Conservation (phyloP, 2,329 filamentous ascomycete genomes). For the Claviceps spartinae region DNA sequence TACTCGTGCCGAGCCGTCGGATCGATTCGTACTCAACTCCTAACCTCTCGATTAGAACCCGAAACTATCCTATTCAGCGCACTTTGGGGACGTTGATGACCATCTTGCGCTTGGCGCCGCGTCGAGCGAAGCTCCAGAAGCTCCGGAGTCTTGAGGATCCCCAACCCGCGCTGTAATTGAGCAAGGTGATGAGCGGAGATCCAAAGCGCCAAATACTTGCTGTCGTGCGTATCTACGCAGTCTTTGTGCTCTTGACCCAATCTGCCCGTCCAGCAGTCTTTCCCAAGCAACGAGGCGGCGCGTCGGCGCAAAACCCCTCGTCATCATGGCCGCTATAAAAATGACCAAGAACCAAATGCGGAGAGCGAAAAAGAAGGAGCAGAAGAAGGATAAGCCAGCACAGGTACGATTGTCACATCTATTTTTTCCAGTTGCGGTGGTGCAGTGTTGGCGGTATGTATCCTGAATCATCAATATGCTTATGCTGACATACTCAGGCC, state of each 20-base stretch:
- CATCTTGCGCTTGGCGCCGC: background rate
- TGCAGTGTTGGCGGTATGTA: background rate
- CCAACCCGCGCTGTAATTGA: background rate
- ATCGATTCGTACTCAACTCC: background rate
- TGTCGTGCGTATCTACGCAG: constrained; percentile 20
- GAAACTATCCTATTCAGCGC: background rate
- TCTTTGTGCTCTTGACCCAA: constrained; percentile 24
- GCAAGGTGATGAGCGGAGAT: constrained; percentile 21
- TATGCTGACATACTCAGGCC: constrained; percentile 1
- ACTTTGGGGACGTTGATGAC: background rate
- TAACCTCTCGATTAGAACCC: background rate
- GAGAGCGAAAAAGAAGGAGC: constrained; percentile 86
- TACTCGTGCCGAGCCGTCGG: background rate
- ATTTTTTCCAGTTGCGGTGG: background rate
- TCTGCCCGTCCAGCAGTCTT: constrained; percentile 17
- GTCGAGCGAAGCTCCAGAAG: background rate
- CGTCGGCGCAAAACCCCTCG: constrained; percentile 12
- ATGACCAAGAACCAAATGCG: constrained; percentile 90
- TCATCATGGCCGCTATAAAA: constrained; percentile 52
- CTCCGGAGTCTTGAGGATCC: background rate
- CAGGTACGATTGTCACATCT: constrained; percentile 25
- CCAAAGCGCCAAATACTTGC: constrained; percentile 23
- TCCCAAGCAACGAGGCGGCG: constrained; percentile 14
- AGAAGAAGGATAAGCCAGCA: constrained; percentile 54
- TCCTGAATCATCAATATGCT: background rate